Conservation (phyloP, 257 asterid species). For the Handroanthus guayacan region DNA sequence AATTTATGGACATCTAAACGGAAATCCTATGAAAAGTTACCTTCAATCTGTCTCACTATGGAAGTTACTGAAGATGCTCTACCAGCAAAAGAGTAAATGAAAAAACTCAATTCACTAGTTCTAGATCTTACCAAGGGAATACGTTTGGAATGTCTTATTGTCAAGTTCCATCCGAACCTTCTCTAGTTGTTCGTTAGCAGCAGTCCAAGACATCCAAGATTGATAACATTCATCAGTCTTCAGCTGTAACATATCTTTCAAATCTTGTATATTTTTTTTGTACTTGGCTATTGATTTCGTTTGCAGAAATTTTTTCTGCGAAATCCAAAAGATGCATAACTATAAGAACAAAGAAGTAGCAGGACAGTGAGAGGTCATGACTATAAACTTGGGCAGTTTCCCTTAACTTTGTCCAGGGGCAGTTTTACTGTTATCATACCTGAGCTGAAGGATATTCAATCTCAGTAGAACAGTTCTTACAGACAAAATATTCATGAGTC, state of each 20-base stretch:
- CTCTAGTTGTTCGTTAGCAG: conserved; percentile 85
- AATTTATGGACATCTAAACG: not conserved
- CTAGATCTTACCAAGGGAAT: conserved; percentile 74
- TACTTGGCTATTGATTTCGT: conserved; percentile 68
- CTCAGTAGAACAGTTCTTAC: conserved; percentile 76
- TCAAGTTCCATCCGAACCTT: conserved; percentile 89
- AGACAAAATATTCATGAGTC: conserved; percentile 53
- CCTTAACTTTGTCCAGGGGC: not conserved
- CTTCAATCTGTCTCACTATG: not conserved
- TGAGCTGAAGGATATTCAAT: conserved; percentile 72
- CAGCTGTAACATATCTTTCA: conserved; percentile 67
- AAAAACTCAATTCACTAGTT: conserved; percentile 19
- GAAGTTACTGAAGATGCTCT: not conserved
- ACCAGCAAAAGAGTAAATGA: conserved; percentile 1
- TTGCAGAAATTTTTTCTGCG: conserved; percentile 67
- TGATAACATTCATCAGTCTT: conserved; percentile 95
- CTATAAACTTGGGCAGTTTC: conserved; percentile 14
- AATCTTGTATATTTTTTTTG: conserved; percentile 79
- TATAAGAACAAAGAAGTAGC: conserved; percentile 5
- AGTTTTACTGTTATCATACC: conserved; percentile 52
- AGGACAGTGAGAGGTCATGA: not conserved
- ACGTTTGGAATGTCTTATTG: conserved; percentile 73
- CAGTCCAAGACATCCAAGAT: conserved; percentile 95
- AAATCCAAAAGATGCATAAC: conserved; percentile 31
- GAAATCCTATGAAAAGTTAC: not conserved